Conservation (phyloP, 1,284 basidiomycete species). For the Ustilago lituana region DNA sequence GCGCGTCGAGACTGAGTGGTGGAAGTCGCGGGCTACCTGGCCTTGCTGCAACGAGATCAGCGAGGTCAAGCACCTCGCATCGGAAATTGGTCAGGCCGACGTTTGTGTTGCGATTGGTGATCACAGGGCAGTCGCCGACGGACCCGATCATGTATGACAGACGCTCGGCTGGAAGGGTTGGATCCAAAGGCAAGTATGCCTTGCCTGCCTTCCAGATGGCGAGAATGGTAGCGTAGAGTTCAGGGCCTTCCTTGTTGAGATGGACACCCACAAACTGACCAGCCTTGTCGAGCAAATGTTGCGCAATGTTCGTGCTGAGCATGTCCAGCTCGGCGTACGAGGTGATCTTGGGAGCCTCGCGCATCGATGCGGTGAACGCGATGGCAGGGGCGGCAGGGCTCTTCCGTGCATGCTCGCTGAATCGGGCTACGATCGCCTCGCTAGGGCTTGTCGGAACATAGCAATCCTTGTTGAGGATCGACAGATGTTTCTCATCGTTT, state of each 20-base stretch:
- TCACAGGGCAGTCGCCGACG: slow-evolving; percentile 38
- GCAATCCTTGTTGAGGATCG: slow-evolving; percentile 40
- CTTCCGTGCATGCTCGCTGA: slow-evolving; percentile 25
- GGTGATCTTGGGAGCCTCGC: slow-evolving; percentile 18
- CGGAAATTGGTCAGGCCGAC: slow-evolving; percentile 11
- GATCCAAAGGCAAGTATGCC: slow-evolving; percentile 62
- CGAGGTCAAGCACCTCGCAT: slow-evolving; percentile 34
- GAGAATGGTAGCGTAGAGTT: slow-evolving; percentile 56
- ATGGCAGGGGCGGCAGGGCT: slow-evolving; percentile 48
- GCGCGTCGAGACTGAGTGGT: slow-evolving; percentile 23
- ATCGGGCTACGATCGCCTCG: slow-evolving; percentile 51
- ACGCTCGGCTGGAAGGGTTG: slow-evolving; percentile 57
- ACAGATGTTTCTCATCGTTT: slow-evolving; percentile 6
- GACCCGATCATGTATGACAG: slow-evolving; percentile 60
- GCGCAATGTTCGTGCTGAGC: slow-evolving; percentile 44
- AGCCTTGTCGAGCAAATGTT: slow-evolving; percentile 16
- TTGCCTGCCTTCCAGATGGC: slow-evolving; percentile 64
- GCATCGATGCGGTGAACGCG: slow-evolving; percentile 41
- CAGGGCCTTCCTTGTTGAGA: slow-evolving; percentile 49
- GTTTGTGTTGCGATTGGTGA: slow-evolving; percentile 23
- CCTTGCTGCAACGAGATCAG: slow-evolving; percentile 5
- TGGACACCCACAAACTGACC: slow-evolving; percentile 51
- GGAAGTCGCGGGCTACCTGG: slow-evolving; percentile 4
- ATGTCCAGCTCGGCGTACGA: slow-evolving; percentile 56
- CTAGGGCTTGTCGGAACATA: slow-evolving; percentile 18